Base-by-base conservation (phyloP, 2,329 filamentous ascomycete genomes). In the Lasiodiplodia sp. region DNA sequence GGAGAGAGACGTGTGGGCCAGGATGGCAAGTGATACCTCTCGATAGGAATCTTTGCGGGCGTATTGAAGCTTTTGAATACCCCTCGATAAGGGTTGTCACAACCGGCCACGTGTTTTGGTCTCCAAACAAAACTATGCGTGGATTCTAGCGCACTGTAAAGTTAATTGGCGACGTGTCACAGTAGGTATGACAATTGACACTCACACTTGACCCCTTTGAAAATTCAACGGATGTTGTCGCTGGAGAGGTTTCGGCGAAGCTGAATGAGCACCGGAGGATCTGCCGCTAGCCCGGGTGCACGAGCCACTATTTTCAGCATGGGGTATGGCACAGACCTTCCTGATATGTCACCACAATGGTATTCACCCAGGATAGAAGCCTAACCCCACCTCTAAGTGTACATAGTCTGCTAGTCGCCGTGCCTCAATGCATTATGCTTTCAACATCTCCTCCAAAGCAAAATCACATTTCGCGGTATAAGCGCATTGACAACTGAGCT, bases 281-380 rank as follows among this genome's bases (percentile, higher is more conserved):
- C 28, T 23, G 60, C 47, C 60, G 60, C 60, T 64, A 64, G 60
- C 47, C 44, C 16, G 4, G 16, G 31, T 40, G 31, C 47, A n/a
- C n/a, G 60, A 52, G 28, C n/a, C 23, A 25, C 47, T 52, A 64
- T 64, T 64, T 64, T 52, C 40, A 64, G 60, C 47, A 31, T 28
- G 44, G 44, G 40, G 44, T n/a, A 21, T 18, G 40, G 44, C 44
- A 47, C 44, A 47, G n/a, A 21, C 40, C 44, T 40, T 16, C 38
- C 38, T 34, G 31, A 34, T 34, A 34, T 34, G 38, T 14, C 38
- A 40, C 12, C 14, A 10, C 31, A 34, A 34, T 34, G 31, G 8
- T 34, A 34, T 34, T 34, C 31, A 34, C 31, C 8, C 31, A 34
- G 31, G 10, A 10, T 6, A 34, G 31, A 34, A 34, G 8, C 31